These are phyloP conservation scores for Tetrapisispora arboricola DNA, from an alignment of 805 yeast species.

Conservation along the genomic window DNA sequence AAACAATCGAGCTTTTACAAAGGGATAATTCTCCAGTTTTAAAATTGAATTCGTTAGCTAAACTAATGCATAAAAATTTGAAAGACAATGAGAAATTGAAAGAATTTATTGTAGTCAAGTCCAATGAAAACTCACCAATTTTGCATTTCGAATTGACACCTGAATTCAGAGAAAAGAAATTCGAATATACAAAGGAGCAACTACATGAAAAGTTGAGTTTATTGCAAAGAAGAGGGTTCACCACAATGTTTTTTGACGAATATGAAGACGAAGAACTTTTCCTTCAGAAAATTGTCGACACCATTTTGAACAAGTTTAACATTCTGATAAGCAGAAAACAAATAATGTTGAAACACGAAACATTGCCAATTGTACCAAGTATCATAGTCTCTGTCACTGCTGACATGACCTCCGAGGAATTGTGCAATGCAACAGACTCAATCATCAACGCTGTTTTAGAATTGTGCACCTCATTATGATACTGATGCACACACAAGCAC, in stretches of 20 bases:
- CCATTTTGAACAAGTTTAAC: conserved; percentile 38
- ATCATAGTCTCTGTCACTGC: conserved; percentile 42
- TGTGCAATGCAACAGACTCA: conserved; percentile 33
- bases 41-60: conserved; percentile 33
- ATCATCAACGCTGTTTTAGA: conserved; percentile 26
- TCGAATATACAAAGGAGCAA: conserved; percentile 20
- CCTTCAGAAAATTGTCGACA: conserved; percentile 57
- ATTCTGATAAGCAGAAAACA: conserved; percentile 58
- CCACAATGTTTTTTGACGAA: conserved; percentile 27
- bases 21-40: conserved; percentile 28
- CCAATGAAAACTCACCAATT: conserved; percentile 53
- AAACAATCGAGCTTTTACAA: conserved; percentile 42
- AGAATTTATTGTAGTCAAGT: conserved; percentile 40
- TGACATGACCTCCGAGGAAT: conserved; percentile 36
- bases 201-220: conserved; percentile 18
- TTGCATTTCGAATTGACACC: conserved; percentile 53
- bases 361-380: conserved; percentile 57
- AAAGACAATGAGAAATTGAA: conserved; percentile 29
- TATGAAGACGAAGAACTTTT: conserved; percentile 44
- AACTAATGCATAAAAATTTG: conserved; percentile 33
- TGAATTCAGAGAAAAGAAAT: conserved; percentile 26
- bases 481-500: neutral
- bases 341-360: conserved; percentile 60
- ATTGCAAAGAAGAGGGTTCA: conserved; percentile 25
- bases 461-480: conserved; percentile 8